phyloP scores from a whole-genome alignment of 345 rosid genomes.

The Ricinus communis region DNA sequence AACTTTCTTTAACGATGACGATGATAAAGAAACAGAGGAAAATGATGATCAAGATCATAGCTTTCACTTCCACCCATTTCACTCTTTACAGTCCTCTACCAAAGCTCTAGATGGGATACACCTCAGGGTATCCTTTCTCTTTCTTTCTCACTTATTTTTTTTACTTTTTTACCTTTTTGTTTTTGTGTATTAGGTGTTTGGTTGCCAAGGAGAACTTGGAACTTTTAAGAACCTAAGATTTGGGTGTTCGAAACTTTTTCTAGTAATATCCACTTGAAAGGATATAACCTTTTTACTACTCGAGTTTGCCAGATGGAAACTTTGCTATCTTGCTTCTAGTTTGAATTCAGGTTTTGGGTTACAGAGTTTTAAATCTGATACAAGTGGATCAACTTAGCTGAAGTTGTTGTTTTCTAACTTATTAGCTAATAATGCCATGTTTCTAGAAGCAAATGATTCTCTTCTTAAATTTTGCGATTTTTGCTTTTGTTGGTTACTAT shows the following conservation, averaged over 20 bases:
- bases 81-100: slow-evolving; percentile 1
- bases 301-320: too few species aligned
- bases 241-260: too few species aligned
- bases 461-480: too few species aligned
- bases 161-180: not conserved
- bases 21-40: slow-evolving; percentile 16
- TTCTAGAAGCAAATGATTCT: not conserved
- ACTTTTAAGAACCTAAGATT: too few species aligned
- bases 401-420: not conserved
- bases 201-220: too few species aligned
- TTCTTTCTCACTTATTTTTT: not conserved
- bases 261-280: too few species aligned
- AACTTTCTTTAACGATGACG: slow-evolving; percentile 33
- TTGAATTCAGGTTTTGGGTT: not conserved
- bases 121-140: slow-evolving; percentile 20
- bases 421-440: not conserved
- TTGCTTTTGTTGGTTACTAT: too few species aligned
- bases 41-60: slow-evolving; percentile 16
- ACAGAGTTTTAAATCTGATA: not conserved
- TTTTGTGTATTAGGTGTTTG: too few species aligned
- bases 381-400: not conserved
- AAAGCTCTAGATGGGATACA: slow-evolving; percentile 3
- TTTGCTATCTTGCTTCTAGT: not conserved
- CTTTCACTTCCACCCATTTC: slow-evolving; percentile 24
- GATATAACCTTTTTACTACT: not conserved